Conservation (phyloP, 164 flowering plant species). For the Magnolia sinica region DNA sequence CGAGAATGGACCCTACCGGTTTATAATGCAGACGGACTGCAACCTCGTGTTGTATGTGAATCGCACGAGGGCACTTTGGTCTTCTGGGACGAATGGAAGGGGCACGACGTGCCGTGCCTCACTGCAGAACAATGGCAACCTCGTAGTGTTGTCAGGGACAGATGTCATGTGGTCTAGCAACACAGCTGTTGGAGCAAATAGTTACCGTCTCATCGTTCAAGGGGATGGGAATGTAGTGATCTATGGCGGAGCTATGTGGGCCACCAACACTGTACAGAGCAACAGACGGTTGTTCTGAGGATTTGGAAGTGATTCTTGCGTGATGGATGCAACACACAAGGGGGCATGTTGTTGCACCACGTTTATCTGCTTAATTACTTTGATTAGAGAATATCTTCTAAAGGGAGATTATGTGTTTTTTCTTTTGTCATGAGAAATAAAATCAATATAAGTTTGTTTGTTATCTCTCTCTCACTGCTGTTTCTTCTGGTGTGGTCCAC, state of each 20-base stretch:
- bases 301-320: neutral
- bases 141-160: conserved; percentile 8
- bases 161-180: conserved; percentile 15
- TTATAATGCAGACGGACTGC: conserved; percentile 15
- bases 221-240: conserved; percentile 25
- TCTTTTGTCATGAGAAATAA: no score
- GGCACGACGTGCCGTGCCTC: conserved; percentile 9
- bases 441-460: no score
- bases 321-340: no score
- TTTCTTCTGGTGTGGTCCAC: no score
- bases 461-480: no score
- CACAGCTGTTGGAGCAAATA: conserved; percentile 4
- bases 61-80: conserved; percentile 3
- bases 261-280: conserved; percentile 18
- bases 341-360: no score
- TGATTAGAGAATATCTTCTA: no score
- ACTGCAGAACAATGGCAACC: conserved; percentile 9
- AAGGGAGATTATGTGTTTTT: no score
- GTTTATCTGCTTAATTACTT: no score
- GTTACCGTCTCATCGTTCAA: conserved; percentile 19
- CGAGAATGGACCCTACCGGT: conserved; percentile 14
- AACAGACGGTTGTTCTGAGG: neutral
- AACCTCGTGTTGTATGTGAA: conserved; percentile 16
- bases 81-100: conserved; percentile 8
- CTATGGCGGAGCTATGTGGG: conserved; percentile 25